These are phyloP conservation scores for Cordyceps fumosorosea DNA, from an alignment of 2,329 filamentous ascomycete genomes.

Conservation along the genomic window DNA sequence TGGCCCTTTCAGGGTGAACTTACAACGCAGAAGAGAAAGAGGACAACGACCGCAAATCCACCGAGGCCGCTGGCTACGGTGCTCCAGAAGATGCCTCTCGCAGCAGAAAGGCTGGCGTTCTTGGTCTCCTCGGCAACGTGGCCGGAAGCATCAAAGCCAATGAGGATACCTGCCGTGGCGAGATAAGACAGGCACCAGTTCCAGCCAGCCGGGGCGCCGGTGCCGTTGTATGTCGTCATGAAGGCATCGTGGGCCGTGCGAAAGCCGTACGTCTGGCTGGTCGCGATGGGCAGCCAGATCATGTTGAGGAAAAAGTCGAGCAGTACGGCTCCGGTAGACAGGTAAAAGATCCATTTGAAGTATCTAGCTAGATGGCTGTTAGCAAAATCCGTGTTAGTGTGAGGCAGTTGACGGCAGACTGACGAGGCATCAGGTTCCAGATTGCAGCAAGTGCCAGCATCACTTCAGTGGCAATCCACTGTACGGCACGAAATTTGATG, in stretches of 20 bases:
- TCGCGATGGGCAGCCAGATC: conserved; percentile 54
- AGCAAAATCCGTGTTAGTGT: not conserved
- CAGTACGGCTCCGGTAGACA: conserved; percentile 43
- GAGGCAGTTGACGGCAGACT: conserved; percentile 20
- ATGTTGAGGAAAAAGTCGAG: conserved; percentile 54
- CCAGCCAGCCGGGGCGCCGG: conserved; percentile 49
- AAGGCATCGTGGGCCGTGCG: conserved; percentile 53
- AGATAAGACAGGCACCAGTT: conserved; percentile 58
- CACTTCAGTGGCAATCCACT: conserved; percentile 52
- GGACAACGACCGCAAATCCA: conserved; percentile 48
- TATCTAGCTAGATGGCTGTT: conserved; percentile 28
- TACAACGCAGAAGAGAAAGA: conserved; percentile 53
- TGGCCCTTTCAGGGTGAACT: conserved; percentile 17
- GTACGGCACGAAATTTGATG: conserved; percentile 53
- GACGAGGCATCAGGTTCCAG: conserved; percentile 45
- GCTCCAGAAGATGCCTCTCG: conserved; percentile 54
- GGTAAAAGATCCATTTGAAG: conserved; percentile 44
- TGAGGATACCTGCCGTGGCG: conserved; percentile 53
- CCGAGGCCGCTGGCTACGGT: conserved; percentile 50
- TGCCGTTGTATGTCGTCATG: conserved; percentile 53
- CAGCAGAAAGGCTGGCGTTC: conserved; percentile 48
- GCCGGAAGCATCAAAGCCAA: conserved; percentile 55
- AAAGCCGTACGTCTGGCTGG: conserved; percentile 49
- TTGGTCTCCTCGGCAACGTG: conserved; percentile 57
- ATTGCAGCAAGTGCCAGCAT: conserved; percentile 43